These are phyloP conservation scores for Arachis hypogaea DNA, from an alignment of 306 rosid genomes.

Conservation along the genomic window DNA sequence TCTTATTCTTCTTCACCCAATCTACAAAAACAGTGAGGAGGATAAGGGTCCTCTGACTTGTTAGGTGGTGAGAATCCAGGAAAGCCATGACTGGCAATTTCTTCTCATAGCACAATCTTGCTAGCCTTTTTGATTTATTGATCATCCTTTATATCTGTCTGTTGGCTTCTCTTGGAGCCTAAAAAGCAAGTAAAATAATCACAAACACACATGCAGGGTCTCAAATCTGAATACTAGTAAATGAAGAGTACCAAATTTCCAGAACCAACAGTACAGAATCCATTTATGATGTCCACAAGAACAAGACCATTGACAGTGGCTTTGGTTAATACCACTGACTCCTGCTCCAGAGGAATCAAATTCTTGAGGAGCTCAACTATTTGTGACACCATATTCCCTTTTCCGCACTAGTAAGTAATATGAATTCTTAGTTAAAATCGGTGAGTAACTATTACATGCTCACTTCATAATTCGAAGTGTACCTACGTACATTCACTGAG, in stretches of 20 bases:
- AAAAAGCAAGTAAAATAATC: slow-evolving; percentile 3
- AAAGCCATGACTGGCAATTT: slow-evolving; percentile 72
- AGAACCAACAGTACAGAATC: slow-evolving; percentile 89
- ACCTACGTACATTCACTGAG: too few relatives aligned
- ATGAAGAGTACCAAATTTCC: slow-evolving; percentile 66
- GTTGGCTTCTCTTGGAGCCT: slow-evolving; percentile 82
- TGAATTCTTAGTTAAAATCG: too few relatives aligned
- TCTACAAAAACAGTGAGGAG: slow-evolving; percentile 81
- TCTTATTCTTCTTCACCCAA: slow-evolving; percentile 70
- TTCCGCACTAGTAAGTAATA: too few relatives aligned
- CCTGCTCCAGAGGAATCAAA: slow-evolving; percentile 75
- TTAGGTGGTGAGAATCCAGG: slow-evolving; percentile 74
- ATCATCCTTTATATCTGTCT: slow-evolving; percentile 71
- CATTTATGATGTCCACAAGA: slow-evolving; percentile 80
- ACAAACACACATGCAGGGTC: too few relatives aligned
- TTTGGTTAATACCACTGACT: slow-evolving; percentile 50
- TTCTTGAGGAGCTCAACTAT: slow-evolving; percentile 60
- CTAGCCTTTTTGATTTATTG: slow-evolving; percentile 57
- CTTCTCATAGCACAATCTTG: slow-evolving; percentile 73
- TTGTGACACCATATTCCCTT: slow-evolving; percentile 53
- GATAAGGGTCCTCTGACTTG: slow-evolving; percentile 76
- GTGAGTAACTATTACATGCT: too few relatives aligned
- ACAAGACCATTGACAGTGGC: slow-evolving; percentile 70
- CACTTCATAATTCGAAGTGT: too few relatives aligned
- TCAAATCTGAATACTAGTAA: too few relatives aligned